Conservation (phyloP, 1,139 yeast species). For the Tardiomyces digboiensis region DNA sequence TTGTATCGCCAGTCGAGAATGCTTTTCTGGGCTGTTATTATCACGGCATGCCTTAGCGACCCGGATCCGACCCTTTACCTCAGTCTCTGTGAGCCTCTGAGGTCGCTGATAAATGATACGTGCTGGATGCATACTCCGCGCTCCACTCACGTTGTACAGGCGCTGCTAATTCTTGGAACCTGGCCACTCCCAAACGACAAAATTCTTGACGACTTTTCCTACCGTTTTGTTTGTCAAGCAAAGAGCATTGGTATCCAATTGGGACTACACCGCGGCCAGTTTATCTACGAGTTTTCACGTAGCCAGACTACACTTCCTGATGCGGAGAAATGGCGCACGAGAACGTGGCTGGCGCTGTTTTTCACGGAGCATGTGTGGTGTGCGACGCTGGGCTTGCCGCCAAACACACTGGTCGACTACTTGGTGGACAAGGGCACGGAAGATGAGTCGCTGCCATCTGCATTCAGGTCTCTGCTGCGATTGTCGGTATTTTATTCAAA, state of each 20-base stretch:
- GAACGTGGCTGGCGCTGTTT: conserved; percentile 86
- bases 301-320: conserved; percentile 84
- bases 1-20: conserved; percentile 76
- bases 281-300: conserved; percentile 82
- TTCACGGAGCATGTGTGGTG: conserved; percentile 91
- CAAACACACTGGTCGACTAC: conserved; percentile 78
- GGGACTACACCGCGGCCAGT: conserved; percentile 91
- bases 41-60: conserved; percentile 79
- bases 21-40: conserved; percentile 83
- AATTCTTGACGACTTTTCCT: conserved; percentile 86
- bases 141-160: conserved; percentile 89
- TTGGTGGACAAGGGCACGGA: conserved; percentile 69
- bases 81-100: conserved; percentile 66
- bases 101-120: conserved; percentile 83
- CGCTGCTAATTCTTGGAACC: conserved; percentile 65
- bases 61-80: conserved; percentile 80
- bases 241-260: conserved; percentile 76
- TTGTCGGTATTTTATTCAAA: conserved; percentile 79
- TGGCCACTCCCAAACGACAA: conserved; percentile 96
- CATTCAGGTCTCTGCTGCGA: conserved; percentile 63
- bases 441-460: conserved; percentile 56
- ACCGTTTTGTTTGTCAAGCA: conserved; percentile 80
- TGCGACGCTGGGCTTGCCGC: conserved; percentile 79
- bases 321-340: conserved; percentile 90
- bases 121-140: conserved; percentile 94